Evolutionary conservation across 2,329 filamentous ascomycete genomes (phyloP), one percentile per base, ranked within the genome.

Genomic region (Penicillium glabrum): DNA sequence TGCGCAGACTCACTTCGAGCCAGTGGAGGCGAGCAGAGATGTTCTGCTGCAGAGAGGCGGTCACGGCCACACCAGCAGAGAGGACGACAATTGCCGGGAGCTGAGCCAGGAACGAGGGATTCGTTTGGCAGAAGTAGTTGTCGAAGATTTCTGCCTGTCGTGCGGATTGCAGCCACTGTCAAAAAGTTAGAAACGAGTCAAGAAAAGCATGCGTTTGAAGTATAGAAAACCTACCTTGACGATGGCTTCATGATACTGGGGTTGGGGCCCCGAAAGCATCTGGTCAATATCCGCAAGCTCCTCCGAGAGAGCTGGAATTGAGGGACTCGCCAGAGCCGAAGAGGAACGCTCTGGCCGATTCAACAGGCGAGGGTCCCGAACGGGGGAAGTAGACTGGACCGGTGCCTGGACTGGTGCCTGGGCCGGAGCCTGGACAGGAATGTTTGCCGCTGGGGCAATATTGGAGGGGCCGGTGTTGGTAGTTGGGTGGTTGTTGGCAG

Each of bases 1-100:
- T 79, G 59, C 75, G 72, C 53, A 88, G 75, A 11, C 85, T 82
- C 50, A 78, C 75, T 49, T 82, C 78, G 26, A 88, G 77, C 85
- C 85, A 88, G 23, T 79, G 71, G 14, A 88, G 77, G 56, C 86
- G 83, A 68, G 83, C 77, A 33, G 73, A 66, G 26, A 83, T 69
- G 59, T 84, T 81, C 10, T 79, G 81, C 29, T 81, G 75, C 55
- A 87, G 73, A 45, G 79, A 79, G 3, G 81, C 79, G 2, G 83
- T 86, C 26, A 87, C 82, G n/a, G 85, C 84, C 23, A 84, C 84
- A 51, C 82, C 83, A 26, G 86, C 83, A 2, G 84, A 86, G 43
- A 88, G 78, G 24, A 80, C 77, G 35, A 87, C 79, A 41, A 88
- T 79, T 2, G 83, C 80, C 29, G 83, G 80, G 19, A 87, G 78